Evolutionary conservation across 2,329 filamentous ascomycete genomes (phyloP).

Genomic region (Colletotrichum horii): DNA sequence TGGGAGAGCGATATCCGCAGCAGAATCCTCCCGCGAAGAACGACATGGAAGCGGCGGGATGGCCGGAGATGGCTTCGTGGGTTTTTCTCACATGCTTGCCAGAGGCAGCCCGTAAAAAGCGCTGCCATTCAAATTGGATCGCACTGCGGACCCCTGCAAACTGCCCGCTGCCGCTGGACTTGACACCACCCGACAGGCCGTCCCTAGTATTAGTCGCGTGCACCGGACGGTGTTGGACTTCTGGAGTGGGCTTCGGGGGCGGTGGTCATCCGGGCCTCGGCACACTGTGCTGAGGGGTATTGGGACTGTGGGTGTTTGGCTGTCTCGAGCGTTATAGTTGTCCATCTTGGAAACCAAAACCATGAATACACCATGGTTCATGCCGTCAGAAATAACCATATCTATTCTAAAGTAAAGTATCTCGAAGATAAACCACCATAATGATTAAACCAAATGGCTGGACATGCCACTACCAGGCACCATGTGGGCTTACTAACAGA

Average conservation of each 20-base stretch:
- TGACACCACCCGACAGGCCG: conserved; percentile 7
- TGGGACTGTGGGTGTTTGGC: neutral
- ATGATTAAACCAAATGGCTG: neutral
- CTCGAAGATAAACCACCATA: neutral
- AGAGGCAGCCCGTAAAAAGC: neutral
- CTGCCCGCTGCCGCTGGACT: neutral
- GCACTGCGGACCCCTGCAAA: neutral
- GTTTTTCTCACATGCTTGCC: conserved; percentile 13
- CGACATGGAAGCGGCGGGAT: conserved; percentile 17
- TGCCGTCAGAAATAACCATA: neutral
- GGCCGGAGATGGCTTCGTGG: conserved; percentile 13
- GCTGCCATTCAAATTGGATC: neutral
- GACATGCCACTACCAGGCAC: neutral
- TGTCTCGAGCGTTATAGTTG: neutral
- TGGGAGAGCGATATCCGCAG: neutral
- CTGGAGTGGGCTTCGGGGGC: neutral
- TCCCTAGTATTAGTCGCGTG: conserved; percentile 10
- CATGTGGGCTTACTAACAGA: neutral
- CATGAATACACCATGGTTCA: neutral
- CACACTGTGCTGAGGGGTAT: conserved; percentile 3
- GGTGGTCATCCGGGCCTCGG: neutral
- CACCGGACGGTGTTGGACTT: neutral
- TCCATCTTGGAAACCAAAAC: neutral
- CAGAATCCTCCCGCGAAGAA: conserved; percentile 1
- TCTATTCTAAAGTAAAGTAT: neutral